These are phyloP conservation scores for Stromatinia cepivora DNA, from an alignment of 2,329 filamentous ascomycete genomes.

Conservation along the genomic window DNA sequence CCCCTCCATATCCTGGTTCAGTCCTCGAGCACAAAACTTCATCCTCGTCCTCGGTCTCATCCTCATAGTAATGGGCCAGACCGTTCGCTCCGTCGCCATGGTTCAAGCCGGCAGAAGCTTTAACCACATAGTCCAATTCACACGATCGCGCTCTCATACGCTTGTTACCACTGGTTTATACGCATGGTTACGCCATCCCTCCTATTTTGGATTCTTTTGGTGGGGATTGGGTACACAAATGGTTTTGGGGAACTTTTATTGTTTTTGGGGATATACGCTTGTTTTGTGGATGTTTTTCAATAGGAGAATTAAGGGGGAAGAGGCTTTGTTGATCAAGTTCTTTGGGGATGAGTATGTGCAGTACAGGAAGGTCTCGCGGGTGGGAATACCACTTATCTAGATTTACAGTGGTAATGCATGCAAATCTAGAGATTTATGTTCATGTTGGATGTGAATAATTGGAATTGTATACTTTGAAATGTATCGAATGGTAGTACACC, in stretches of 20 bases:
- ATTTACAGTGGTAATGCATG: constrained; percentile 7
- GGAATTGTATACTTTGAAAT: neutral
- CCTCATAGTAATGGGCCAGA: constrained; percentile 70
- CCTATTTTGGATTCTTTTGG: constrained; percentile 98
- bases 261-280: constrained; percentile 69
- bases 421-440: neutral
- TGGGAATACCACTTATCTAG: constrained; percentile 76
- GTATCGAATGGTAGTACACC: neutral
- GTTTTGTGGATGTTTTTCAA: constrained; percentile 88
- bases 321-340: constrained; percentile 73
- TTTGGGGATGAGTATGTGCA: constrained; percentile 79
- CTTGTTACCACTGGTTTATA: constrained; percentile 88
- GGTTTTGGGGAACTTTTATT: constrained; percentile 80
- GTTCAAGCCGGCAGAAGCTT: constrained; percentile 85
- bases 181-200: constrained; percentile 73
- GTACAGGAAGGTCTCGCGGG: constrained; percentile 70
- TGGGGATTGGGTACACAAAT: constrained; percentile 96
- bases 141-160: constrained; percentile 65
- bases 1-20: constrained; percentile 26
- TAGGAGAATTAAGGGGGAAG: constrained; percentile 73
- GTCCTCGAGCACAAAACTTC: constrained; percentile 36
- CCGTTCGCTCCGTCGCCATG: constrained; percentile 81
- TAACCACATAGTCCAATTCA: constrained; percentile 81
- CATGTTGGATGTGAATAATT: neutral
- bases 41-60: constrained; percentile 57